Base-by-base conservation (phyloP, 2,329 filamentous ascomycete species). In the Coccinonectria pachysandricola region DNA sequence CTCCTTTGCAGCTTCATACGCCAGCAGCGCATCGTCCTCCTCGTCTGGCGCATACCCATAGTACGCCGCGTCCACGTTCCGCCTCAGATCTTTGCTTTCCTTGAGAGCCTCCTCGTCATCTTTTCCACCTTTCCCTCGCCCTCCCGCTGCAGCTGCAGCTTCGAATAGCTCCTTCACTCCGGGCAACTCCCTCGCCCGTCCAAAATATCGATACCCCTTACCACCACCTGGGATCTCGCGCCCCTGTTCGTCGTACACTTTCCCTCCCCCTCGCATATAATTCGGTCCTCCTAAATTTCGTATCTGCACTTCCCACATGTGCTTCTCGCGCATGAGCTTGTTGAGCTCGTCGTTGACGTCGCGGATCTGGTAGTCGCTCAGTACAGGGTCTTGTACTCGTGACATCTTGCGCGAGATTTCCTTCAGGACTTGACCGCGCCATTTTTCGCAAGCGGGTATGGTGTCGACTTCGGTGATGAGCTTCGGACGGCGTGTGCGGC, bases 291-390 rank as follows among this genome's bases (percentile, higher is more conserved):
- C 91, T 13, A 96, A 56, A 48, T 93, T 92, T 32, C 87, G 73
- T 43, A 98, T 95, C 59, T 95, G 86, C 44, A 91, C 75, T 65
- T 98, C 91, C 91, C 91, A 98, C 71, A 93, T 87, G 69, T 92
- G 86, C 60, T 98, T 98, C 64, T 98, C 91, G 39, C 86, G 78
- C 84, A 98, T 95, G 36, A 94, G 71, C 62, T 94, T 93, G 67
- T 98, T 98, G 67, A 98, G 93, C 60, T 98, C 91, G 57, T 98
- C 91, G 62, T 98, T 98, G 52, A 98, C 67, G 58, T 98, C 91
- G 49, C 91, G 79, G 56, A 98, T 85, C 65, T 96, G 91, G 64
- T 82, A 96, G 66, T 98, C 91, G 58, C 76, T 85, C n/a, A 98
- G 69, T 23, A 79, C 77, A 7, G 74, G 65, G 46, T 98, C 91